Evolutionary conservation across 176 grass and related monocot genomes (phyloP).

Genomic region (Oryza glaberrima): DNA sequence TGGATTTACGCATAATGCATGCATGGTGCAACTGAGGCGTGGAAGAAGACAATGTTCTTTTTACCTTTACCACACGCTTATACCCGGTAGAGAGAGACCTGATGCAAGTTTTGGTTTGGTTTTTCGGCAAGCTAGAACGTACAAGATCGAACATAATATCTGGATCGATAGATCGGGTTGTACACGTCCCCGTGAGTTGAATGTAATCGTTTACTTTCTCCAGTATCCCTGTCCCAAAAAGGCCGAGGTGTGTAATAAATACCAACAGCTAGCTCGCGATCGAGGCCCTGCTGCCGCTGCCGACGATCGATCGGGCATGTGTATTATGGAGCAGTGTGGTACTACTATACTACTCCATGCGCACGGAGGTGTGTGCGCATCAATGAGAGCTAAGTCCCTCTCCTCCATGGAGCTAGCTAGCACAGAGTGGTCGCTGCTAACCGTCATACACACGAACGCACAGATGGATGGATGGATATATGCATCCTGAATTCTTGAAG

Average conservation of each 20-base stretch:
- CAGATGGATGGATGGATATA: too few relatives aligned
- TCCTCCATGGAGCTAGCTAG: slow-evolving; percentile 1
- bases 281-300: not conserved
- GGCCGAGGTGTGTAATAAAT: not conserved
- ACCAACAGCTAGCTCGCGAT: not conserved
- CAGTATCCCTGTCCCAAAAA: not conserved
- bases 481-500: not conserved
- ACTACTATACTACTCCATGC: not conserved
- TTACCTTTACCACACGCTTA: not conserved
- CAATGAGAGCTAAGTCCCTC: not conserved
- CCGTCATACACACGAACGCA: too few relatives aligned
- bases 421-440: too few relatives aligned
- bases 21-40: not conserved
- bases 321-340: not conserved
- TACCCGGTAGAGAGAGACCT: not conserved
- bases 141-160: not conserved
- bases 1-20: not conserved
- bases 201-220: not conserved
- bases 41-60: not conserved
- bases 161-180: not conserved
- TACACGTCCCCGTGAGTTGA: not conserved
- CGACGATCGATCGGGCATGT: not conserved
- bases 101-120: not conserved
- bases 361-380: not conserved
- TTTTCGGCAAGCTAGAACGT: not conserved